Evolutionary conservation across 2,329 filamentous ascomycete genomes (phyloP).

Genomic region (Immersiporthe knoxdaviesiana): DNA sequence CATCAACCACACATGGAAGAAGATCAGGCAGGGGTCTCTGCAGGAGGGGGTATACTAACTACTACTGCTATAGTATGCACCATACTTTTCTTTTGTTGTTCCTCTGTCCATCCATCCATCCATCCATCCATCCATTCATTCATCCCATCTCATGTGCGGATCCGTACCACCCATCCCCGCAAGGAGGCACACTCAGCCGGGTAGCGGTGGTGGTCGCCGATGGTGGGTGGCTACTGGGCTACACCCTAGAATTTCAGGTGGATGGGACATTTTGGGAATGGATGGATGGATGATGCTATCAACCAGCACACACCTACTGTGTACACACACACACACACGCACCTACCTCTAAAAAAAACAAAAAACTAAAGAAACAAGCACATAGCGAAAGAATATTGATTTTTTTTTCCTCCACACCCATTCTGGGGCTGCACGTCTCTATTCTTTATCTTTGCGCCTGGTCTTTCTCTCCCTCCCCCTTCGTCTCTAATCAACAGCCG

Average conservation of each 20-base stretch:
- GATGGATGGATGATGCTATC: not conserved
- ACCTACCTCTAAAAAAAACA: not conserved
- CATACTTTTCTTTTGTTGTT: too few relatives aligned
- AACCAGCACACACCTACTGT: not conserved
- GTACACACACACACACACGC: too few relatives aligned
- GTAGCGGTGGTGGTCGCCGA: not conserved
- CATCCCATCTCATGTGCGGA: not conserved
- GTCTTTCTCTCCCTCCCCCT: not conserved
- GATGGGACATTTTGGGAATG: too few relatives aligned
- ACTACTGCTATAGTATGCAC: too few relatives aligned
- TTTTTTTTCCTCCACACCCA: too few relatives aligned
- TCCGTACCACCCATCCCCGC: slow-evolving; percentile 1
- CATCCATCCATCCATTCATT: not conserved
- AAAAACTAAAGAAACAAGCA: not conserved
- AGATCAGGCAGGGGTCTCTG: too few relatives aligned
- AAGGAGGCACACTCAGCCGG: not conserved
- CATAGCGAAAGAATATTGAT: not conserved
- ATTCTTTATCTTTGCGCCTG: not conserved
- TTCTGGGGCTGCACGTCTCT: not conserved
- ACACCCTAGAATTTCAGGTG: not conserved
- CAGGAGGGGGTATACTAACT: not conserved
- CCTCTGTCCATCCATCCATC: too few relatives aligned
- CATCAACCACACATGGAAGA: not conserved
- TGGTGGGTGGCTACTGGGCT: not conserved
- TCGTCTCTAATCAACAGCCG: too few relatives aligned